Evolutionary conservation across 1,284 basidiomycete genomes (phyloP), one percentile per base, ranked within the genome.

Genomic region (Amylostereum areolatum): DNA sequence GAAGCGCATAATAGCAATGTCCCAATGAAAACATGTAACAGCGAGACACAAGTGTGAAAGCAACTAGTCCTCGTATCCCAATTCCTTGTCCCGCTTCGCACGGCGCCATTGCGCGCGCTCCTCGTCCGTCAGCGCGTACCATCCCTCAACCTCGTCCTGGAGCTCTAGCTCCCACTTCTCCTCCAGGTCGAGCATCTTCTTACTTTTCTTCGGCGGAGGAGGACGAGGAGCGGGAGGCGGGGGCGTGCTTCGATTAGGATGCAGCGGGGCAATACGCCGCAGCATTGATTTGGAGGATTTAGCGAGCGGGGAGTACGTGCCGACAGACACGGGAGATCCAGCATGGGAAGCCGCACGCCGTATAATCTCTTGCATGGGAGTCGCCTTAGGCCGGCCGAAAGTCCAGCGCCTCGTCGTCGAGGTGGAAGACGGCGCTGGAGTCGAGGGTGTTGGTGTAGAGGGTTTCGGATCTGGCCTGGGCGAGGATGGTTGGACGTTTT

Each of bases 101-200:
- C 73, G 75, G 58, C 77, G 72, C 60, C 85, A 64, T 50, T 69
- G 71, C 52, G 71, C 79, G 58, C 85, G 74, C 62, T 88, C 84
- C 46, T 73, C 73, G 53, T 87, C 83, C 11, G 71, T 67, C 67
- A 89, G 68, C 40, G 74, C 75, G 47, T 76, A 77, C 87, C 86
- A 89, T 5, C 85, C 86, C 11, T 85, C 84, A 6, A 85, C 69
- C 41, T 70, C 79, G 52, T 89, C 87, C 37, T 83, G 71, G 47
- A 89, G 66, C 65, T 89, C 85, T 63, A 85, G 78, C 62, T 89
- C 85, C 77, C 88, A 88, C 59, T 73, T 77, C 64, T 89, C 85
- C 66, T 89, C 86, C 58, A 77, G 65, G 59, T 83, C 78, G 25
- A 85, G 64, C 66, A 85, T 78, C 63, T 89, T 89, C 71, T 89